Base-by-base conservation (phyloP, 2,329 filamentous ascomycete genomes). In the Zelopaecilomyces penicillatus region DNA sequence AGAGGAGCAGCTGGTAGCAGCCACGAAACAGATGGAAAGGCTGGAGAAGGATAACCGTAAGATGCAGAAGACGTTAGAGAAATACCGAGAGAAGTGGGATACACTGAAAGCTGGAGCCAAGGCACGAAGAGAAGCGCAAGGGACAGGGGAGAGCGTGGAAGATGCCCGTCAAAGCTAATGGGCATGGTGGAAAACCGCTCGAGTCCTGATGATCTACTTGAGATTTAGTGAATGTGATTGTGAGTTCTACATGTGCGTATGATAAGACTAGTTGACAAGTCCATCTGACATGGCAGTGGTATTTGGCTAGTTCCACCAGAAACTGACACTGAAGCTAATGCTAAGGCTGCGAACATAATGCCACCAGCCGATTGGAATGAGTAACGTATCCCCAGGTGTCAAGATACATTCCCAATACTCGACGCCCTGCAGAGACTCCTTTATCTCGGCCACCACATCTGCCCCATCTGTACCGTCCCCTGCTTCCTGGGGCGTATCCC, bases 341-440 rank as follows among this genome's bases (percentile, higher is more conserved):
- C 80, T 88, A 57, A 97, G 61, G 41, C 88, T 88, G 48, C 86
- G 75, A 4, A 97, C 87, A 64, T 96, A 97, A 69, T 98, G 93
- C 93, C 93, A 98, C 91, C 93, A 98, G 1, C 91, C 93, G 5
- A 87, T 75, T 0, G 93, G 93, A 43, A 98, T 87, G 60, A 95
- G 93, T 43, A 98, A 61, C 51, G 82, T 85, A 43, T 98, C 89
- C 0, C 91, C 93, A 1, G 85, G 83, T 30, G 75, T 78, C 5
- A 98, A 66, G 2, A 97, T 75, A 45, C 82, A 82, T 57, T 98
- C 93, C 31, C 85, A 66, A 58, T 84, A 91, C 43, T 75, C 68
- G 2, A 85, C 71, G 0, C 72, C 62, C 40, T 62, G 62, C 51
- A 94, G 86, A 0, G 65, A 65, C 56, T 41, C 58, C 54, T 47